These are phyloP conservation scores for Phytophthora sp. DNA, from an alignment of 352 stramenopile genomes.

Conservation along the genomic window DNA sequence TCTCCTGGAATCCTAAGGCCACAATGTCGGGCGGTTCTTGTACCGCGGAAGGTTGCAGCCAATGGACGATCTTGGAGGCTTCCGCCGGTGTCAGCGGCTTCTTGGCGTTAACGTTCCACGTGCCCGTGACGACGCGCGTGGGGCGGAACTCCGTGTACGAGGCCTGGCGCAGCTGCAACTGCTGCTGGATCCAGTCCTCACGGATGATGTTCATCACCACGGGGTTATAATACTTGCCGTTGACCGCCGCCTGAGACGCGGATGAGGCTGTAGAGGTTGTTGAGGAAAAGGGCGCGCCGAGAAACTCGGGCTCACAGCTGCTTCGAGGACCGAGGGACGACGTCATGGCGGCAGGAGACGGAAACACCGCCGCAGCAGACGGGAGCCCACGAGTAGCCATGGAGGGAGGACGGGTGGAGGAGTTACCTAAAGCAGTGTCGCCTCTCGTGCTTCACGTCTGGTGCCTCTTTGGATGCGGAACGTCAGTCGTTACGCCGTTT, in stretches of 20 bases:
- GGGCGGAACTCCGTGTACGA: slow-evolving; percentile 74
- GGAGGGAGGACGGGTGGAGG: not conserved
- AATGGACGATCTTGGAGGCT: slow-evolving; percentile 66
- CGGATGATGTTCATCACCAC: slow-evolving; percentile 87
- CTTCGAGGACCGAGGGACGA: slow-evolving; percentile 10
- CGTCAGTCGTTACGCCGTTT: slow-evolving; percentile 10
- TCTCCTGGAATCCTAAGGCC: slow-evolving; percentile 96
- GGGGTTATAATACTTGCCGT: slow-evolving; percentile 81
- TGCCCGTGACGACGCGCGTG: slow-evolving; percentile 83
- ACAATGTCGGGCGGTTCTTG: slow-evolving; percentile 61
- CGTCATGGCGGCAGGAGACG: slow-evolving; percentile 13
- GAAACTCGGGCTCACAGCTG: slow-evolving; percentile 23
- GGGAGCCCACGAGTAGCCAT: slow-evolving; percentile 21
- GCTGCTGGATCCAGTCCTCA: slow-evolving; percentile 89
- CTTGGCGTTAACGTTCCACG: slow-evolving; percentile 99
- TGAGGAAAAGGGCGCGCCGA: slow-evolving; percentile 10
- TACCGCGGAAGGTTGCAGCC: slow-evolving; percentile 54
- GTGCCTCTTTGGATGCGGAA: no score
- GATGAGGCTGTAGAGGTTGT: slow-evolving; percentile 7
- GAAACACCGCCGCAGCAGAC: slow-evolving; percentile 11
- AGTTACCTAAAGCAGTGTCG: no score
- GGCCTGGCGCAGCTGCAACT: slow-evolving; percentile 62
- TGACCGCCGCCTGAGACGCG: slow-evolving; percentile 10
- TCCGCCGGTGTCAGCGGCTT: slow-evolving; percentile 86
- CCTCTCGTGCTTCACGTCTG: no score